Base-by-base conservation (phyloP, 345 rosid species). In the Eucalyptus sideroxylon region DNA sequence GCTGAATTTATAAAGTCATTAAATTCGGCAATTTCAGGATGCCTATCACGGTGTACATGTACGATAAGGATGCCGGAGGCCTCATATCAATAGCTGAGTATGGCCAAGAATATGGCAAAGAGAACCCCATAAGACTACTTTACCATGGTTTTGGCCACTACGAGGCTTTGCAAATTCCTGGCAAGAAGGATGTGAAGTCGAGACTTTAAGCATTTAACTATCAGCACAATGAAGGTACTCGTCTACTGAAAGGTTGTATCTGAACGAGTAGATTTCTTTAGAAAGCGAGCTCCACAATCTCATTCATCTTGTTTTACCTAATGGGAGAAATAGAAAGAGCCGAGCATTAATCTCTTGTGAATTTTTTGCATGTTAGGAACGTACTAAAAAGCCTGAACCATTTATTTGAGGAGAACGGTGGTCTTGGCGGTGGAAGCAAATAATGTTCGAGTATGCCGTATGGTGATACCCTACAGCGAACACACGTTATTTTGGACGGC, bases 131-230 rank as follows among this genome's bases (percentile, higher is more conserved):
- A 59, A 91, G 94, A 89, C 95, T 97, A 86, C 91, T 98, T 11
- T 98, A 98, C 90, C 95, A 98, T 91, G 99, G 99, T 89, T 97
- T 88, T 89, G 98, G 99, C 86, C 99, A 97, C 90, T 98, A 98
- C 51, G 99, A 98, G 55, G 95, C 99, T 2, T 90, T 98, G 56
- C 95, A 93, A 90, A 92, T 95, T 60, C 96, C 92, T 8, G 95
- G 91, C 89, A 89, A 72, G 26, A 91, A 88, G 86, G 91, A 87
- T 42, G 90, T 92, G 67, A 93, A 89, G 91, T 93, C 95, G 44
- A 95, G 88, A 93, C 94, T 93, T 34, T 95, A 91, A 89, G 77
- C 49, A 13, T 13, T 62, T 34, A 23, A 40, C 45, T 30, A n/a
- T 47, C 40, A 86, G 14, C 42, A 50, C 42, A 16, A n/a, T 50